Base-by-base conservation (phyloP, 768 basidiomycete species). In the Rhodotorula graminis region DNA sequence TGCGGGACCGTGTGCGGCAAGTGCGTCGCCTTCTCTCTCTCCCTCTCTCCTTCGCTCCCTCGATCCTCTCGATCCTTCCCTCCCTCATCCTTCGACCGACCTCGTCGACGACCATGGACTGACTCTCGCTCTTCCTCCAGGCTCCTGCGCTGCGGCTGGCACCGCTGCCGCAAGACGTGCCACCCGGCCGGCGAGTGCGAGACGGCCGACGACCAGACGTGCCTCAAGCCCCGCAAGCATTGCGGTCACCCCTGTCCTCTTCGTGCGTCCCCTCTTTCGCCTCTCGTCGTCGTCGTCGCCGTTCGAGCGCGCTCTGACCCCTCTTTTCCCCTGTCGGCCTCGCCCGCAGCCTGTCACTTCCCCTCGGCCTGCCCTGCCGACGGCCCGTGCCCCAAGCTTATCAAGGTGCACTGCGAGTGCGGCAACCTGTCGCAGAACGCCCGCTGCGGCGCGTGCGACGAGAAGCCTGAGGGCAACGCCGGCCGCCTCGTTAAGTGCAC, bases 381-480 rank as follows among this genome's bases (percentile, higher is more conserved):
- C 5, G 86, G 89, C 18, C 88, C 84, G 27, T 89, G 96, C 78
- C 93, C 94, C 85, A 84, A 84, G 72, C 95, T 90, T 87, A 93
- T 98, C 80, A 92, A 93, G 85, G 90, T 85, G 76, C 90, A 91
- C 44, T 86, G 95, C 77, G 91, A 93, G 61, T 97, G 95, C 95
- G 93, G 95, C 0, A 86, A 93, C 64, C 85, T 94, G 60, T 87
- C 86, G 33, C 90, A 91, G 75, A 83, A 86, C 1, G 84, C 89
- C 0, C 83, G 85, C 0, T 98, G 96, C 83, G 83, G 96, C 71
- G 88, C 90, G 82, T 77, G 95, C 69, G 88, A 89, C 80, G 91
- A 91, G 0, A 72, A 72, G 63, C 62, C 66, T 31, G 71, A 63
- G 21, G 55, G 71, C 44, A 66, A 66, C 47, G 2, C 57, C 71